These are phyloP conservation scores for Cladobotryum protrusum DNA, from an alignment of 2,329 filamentous ascomycete species.

Conservation along the genomic window DNA sequence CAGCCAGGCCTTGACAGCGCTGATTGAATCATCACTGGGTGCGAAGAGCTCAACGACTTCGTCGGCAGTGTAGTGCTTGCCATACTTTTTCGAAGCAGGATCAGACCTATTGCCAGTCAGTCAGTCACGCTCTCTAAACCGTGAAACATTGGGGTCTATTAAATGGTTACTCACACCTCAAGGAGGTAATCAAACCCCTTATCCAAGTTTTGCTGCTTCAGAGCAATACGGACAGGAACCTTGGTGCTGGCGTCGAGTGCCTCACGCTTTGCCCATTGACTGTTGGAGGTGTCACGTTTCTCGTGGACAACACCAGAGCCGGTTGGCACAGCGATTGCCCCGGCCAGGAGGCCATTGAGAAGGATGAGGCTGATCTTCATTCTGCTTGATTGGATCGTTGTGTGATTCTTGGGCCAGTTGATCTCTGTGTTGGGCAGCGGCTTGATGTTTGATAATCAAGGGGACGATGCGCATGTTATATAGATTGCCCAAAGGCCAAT, in stretches of 20 bases:
- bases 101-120: constrained; percentile 24
- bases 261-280: constrained; percentile 21
- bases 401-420: too few species aligned
- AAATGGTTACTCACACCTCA: constrained; percentile 25
- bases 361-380: constrained; percentile 18
- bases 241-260: constrained; percentile 13
- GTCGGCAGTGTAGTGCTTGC: constrained; percentile 40
- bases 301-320: constrained; percentile 27
- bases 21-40: constrained; percentile 37
- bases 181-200: constrained; percentile 37
- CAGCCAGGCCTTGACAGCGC: constrained; percentile 49
- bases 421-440: too few species aligned
- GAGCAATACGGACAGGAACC: constrained; percentile 37
- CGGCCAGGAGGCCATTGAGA: constrained; percentile 15
- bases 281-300: constrained; percentile 16
- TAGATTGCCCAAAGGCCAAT: too few species aligned
- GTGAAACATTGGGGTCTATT: not conserved
- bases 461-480: too few species aligned
- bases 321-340: constrained; percentile 13
- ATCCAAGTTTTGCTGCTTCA: constrained; percentile 41
- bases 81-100: constrained; percentile 38
- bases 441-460: too few species aligned
- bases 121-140: not conserved
- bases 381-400: not conserved
- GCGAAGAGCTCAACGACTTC: constrained; percentile 39